Evolutionary conservation across 352 stramenopile species (phyloP).

Genomic region (Pythium aristosporum): DNA sequence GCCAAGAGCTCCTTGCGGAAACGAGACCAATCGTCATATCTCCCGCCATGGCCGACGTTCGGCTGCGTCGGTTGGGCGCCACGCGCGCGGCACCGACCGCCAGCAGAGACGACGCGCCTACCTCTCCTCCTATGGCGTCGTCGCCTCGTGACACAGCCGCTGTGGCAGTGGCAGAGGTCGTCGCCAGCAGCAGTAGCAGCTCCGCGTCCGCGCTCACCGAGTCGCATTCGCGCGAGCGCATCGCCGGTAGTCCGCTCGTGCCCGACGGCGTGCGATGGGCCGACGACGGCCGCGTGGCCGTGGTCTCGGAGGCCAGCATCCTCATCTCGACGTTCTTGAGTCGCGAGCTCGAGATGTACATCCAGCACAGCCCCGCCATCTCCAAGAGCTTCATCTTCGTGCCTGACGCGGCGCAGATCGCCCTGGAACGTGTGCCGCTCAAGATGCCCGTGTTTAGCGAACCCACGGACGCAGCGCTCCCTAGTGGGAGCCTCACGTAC

Average conservation of each 20-base stretch:
- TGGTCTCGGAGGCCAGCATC: conserved; percentile 74
- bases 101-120: too few relatives aligned
- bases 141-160: background rate
- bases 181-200: background rate
- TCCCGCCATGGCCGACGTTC: too few relatives aligned
- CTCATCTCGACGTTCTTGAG: conserved; percentile 78
- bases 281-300: conserved; percentile 67
- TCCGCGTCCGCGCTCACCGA: background rate
- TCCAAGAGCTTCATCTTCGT: conserved; percentile 85
- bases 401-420: conserved; percentile 32
- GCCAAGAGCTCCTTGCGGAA: too few relatives aligned
- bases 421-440: conserved; percentile 51
- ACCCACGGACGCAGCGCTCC: conserved; percentile 21
- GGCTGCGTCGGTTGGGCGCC: too few relatives aligned
- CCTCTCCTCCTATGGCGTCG: background rate
- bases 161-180: background rate
- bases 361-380: conserved; percentile 68
- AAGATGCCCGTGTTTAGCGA: conserved; percentile 48
- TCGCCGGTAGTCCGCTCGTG: conserved; percentile 68
- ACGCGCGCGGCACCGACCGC: too few relatives aligned
- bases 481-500: conserved; percentile 43
- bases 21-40: too few relatives aligned
- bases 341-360: conserved; percentile 79
- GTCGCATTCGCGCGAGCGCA: conserved; percentile 56
- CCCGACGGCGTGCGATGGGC: conserved; percentile 67